phyloP scores from a whole-genome alignment of 441 rosid species.

The Rhodomyrtus psidioides region DNA sequence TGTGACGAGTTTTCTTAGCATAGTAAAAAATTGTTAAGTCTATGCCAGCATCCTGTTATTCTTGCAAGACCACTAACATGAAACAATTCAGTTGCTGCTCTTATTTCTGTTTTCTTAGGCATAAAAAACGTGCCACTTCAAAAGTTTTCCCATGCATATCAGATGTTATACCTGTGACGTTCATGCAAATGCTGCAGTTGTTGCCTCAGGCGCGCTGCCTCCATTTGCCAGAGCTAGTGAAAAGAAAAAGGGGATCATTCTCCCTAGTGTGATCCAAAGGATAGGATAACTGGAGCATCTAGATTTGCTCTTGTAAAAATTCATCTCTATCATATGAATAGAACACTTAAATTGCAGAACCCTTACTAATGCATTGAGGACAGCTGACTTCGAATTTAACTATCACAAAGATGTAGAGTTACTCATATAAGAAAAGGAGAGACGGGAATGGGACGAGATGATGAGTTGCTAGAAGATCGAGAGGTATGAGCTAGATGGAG shows the following conservation, averaged over 20 bases:
- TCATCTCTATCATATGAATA: neutral
- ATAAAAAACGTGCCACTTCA: neutral
- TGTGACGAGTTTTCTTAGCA: neutral
- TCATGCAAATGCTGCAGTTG: conserved; percentile 64
- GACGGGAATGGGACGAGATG: neutral
- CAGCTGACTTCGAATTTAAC: neutral
- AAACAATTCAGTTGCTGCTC: neutral
- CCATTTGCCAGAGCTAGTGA: conserved; percentile 75
- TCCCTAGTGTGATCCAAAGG: neutral
- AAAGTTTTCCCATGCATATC: neutral
- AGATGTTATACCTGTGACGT: conserved; percentile 43
- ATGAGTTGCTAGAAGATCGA: neutral
- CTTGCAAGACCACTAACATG: neutral
- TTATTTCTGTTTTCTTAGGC: neutral
- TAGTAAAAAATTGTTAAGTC: neutral
- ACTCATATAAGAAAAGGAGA: neutral
- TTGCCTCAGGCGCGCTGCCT: conserved; percentile 56
- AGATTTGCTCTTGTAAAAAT: neutral
- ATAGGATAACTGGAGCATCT: neutral
- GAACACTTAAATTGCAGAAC: neutral
- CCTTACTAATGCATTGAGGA: neutral
- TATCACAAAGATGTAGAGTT: neutral
- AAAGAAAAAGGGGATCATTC: neutral
- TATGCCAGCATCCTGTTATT: neutral
- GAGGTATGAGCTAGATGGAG: neutral